Evolutionary conservation across 1,139 yeast genomes (phyloP).

Genomic region (Ashbya aceris): DNA sequence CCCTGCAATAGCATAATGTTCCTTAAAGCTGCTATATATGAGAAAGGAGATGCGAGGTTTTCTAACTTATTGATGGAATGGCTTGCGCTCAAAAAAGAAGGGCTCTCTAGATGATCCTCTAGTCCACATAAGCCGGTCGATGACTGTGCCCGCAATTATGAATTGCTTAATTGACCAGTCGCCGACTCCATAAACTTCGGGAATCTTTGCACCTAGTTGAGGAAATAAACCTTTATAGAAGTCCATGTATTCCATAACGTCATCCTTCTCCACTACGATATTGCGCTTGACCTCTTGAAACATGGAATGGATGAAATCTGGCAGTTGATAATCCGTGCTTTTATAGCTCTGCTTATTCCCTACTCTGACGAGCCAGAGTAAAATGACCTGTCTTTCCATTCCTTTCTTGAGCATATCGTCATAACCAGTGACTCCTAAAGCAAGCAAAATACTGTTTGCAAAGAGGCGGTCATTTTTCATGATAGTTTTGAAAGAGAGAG

Average conservation of each 20-base stretch:
- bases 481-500: slow-evolving; percentile 46
- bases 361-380: slow-evolving; percentile 55
- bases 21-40: background rate
- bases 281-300: slow-evolving; percentile 36
- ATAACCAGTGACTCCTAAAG: slow-evolving; percentile 48
- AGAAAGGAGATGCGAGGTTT: background rate
- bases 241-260: slow-evolving; percentile 45
- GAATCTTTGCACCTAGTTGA: slow-evolving; percentile 42
- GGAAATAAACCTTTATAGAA: slow-evolving; percentile 51
- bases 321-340: slow-evolving; percentile 33
- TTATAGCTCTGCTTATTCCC: slow-evolving; percentile 38
- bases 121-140: slow-evolving; percentile 50
- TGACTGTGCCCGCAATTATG: slow-evolving; percentile 49
- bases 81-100: slow-evolving; percentile 38
- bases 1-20: background rate
- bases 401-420: slow-evolving; percentile 41
- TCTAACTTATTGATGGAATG: slow-evolving; percentile 1
- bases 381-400: slow-evolving; percentile 50
- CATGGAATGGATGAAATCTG: slow-evolving; percentile 42
- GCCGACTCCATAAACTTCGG: slow-evolving; percentile 53
- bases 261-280: slow-evolving; percentile 38
- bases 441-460: slow-evolving; percentile 44
- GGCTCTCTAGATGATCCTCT: slow-evolving; percentile 55
- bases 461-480: slow-evolving; percentile 48
- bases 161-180: slow-evolving; percentile 55